Evolutionary conservation across 2,329 filamentous ascomycete genomes (phyloP).

Genomic region (Geoglossum cookeanum): DNA sequence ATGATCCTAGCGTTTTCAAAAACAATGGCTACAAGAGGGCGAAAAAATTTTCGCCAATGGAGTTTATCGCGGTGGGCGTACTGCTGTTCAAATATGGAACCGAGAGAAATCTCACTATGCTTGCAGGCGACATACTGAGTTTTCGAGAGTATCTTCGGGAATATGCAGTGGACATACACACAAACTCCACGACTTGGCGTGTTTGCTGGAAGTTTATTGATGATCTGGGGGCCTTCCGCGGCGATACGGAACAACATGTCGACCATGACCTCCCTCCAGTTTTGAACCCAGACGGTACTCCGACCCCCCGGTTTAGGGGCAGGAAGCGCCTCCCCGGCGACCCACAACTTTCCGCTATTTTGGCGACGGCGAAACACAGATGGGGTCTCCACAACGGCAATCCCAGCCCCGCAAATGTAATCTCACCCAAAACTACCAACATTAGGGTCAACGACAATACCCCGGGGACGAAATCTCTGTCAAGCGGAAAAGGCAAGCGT

Average conservation of each 20-base stretch:
- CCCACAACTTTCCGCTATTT: too few relatives aligned
- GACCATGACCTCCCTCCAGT: not conserved
- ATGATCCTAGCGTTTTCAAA: not conserved
- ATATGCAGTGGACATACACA: not conserved
- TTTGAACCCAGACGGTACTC: not conserved
- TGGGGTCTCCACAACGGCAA: too few relatives aligned
- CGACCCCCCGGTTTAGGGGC: not conserved
- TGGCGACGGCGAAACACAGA: too few relatives aligned
- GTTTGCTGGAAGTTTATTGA: slow-evolving; percentile 2
- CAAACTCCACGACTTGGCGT: not conserved
- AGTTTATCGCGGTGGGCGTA: slow-evolving; percentile 1
- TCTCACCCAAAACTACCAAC: too few relatives aligned
- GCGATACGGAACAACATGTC: not conserved
- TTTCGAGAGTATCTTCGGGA: not conserved
- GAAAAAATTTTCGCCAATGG: slow-evolving; percentile 4
- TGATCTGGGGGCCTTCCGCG: not conserved
- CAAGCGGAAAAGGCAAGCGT: too few relatives aligned
- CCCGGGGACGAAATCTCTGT: too few relatives aligned
- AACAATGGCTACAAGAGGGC: not conserved
- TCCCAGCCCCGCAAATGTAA: too few relatives aligned
- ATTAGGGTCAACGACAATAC: too few relatives aligned
- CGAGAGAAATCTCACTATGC: not conserved
- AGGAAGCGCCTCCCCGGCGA: not conserved
- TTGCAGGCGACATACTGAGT: not conserved
- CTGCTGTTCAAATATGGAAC: slow-evolving; percentile 2